phyloP scores from a whole-genome alignment of 2,329 filamentous ascomycete species.

The Penicillium aurantiogriseum region DNA sequence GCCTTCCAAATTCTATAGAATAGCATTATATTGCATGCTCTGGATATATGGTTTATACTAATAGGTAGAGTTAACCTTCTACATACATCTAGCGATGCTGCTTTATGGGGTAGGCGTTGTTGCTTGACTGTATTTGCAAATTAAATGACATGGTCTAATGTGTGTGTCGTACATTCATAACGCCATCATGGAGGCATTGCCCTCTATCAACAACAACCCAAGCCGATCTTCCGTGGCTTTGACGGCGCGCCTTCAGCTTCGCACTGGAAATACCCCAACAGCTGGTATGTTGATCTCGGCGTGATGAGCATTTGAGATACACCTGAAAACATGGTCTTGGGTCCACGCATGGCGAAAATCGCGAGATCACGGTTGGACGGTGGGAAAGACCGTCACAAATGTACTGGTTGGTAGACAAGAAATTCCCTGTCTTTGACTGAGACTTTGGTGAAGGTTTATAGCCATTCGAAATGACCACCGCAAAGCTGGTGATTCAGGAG shows the following conservation, averaged over 20 bases:
- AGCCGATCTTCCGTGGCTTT: not conserved
- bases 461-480: not conserved
- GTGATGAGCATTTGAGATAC: not conserved
- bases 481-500: not conserved
- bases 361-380: not conserved
- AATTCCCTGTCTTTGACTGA: not conserved
- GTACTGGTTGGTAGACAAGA: not conserved
- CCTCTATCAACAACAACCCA: not conserved
- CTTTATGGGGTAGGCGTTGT: not conserved
- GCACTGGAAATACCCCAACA: not conserved
- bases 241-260: not conserved
- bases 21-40: not conserved
- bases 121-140: not conserved
- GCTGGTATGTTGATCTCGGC: not conserved
- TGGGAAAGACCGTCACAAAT: not conserved
- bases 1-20: not conserved
- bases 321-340: not conserved
- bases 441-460: not conserved
- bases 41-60: not conserved
- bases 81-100: not conserved
- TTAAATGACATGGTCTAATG: constrained; percentile 6
- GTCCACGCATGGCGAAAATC: not conserved
- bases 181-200: not conserved
- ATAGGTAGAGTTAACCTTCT: not conserved
- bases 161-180: constrained; percentile 10